These are phyloP conservation scores for Daldinia sp. DNA, from an alignment of 2,329 filamentous ascomycete genomes.

Conservation along the genomic window DNA sequence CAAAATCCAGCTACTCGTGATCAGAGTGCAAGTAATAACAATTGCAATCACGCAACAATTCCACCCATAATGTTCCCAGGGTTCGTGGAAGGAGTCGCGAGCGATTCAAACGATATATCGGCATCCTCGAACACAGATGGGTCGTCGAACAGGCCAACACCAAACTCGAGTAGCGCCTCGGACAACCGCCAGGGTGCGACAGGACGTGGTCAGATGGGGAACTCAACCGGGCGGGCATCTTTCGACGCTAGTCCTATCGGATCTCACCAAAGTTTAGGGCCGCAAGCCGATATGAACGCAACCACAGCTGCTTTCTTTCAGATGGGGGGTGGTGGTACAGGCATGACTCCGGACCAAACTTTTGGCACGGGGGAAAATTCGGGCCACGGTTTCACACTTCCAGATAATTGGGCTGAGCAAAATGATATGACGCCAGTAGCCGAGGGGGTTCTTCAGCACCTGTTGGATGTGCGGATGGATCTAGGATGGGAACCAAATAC, in stretches of 20 bases:
- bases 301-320: conserved; percentile 52
- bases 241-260: conserved; percentile 62
- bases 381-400: conserved; percentile 53
- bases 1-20: conserved; percentile 49
- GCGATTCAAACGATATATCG: conserved; percentile 57
- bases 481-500: conserved; percentile 56
- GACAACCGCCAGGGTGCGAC: conserved; percentile 49
- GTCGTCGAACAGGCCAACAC: conserved; percentile 64
- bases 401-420: conserved; percentile 56
- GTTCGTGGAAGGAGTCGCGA: conserved; percentile 54
- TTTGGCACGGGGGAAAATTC: conserved; percentile 49
- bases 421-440: conserved; percentile 63
- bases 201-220: conserved; percentile 46
- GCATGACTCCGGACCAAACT: conserved; percentile 47
- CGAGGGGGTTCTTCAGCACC: conserved; percentile 64
- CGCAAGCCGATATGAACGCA: conserved; percentile 50
- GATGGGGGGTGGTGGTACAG: conserved; percentile 42
- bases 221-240: conserved; percentile 53
- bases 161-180: conserved; percentile 63
- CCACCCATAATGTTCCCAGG: conserved; percentile 36
- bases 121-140: conserved; percentile 58
- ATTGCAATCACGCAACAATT: conserved; percentile 18
- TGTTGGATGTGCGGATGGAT: conserved; percentile 67
- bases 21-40: conserved; percentile 32
- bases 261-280: conserved; percentile 53